A percentile compares a stretch with the other conserved stretches of the same genome.
Evolutionary conservation across 495 filamentous ascomycete species (phyloP).

Genomic region (Aeminium ludgeri): DNA sequence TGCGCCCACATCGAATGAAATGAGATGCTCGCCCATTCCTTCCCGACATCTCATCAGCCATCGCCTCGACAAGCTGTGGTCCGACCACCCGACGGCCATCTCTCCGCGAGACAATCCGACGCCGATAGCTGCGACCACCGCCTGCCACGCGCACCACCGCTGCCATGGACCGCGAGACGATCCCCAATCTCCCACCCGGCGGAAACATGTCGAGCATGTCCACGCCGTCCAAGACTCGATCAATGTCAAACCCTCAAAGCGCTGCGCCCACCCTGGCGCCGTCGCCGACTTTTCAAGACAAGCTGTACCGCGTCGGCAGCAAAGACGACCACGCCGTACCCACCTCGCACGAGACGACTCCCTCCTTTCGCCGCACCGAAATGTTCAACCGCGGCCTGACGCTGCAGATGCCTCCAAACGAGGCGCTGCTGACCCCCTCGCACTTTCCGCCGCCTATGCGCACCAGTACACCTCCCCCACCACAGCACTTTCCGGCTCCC

Average conservation of each 20-base stretch:
- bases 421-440: constrained; percentile 25
- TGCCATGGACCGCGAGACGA: too few species aligned
- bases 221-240: constrained; percentile 22
- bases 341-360: constrained; percentile 42
- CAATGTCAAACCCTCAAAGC: constrained; percentile 26
- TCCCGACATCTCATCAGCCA: too few species aligned
- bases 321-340: constrained; percentile 67
- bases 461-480: too few species aligned
- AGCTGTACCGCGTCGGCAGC: constrained; percentile 34
- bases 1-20: too few species aligned
- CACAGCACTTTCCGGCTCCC: not conserved
- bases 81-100: too few species aligned
- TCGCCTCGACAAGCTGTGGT: too few species aligned
- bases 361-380: constrained; percentile 35
- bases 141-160: too few species aligned
- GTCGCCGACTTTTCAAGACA: constrained; percentile 44
- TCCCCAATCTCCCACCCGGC: too few species aligned
- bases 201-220: not conserved
- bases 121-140: too few species aligned
- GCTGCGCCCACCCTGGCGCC: constrained; percentile 33
- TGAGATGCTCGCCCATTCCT: too few species aligned
- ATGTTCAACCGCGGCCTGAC: constrained; percentile 46
- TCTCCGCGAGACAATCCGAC: too few species aligned
- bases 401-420: constrained; percentile 53
- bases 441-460: constrained; percentile 2